Percentiles rank a stretch among this genome's conserved stretches.
These are phyloP conservation scores for Wickerhamiella allomyrinae DNA, from an alignment of 805 yeast species.

Conservation along the genomic window DNA sequence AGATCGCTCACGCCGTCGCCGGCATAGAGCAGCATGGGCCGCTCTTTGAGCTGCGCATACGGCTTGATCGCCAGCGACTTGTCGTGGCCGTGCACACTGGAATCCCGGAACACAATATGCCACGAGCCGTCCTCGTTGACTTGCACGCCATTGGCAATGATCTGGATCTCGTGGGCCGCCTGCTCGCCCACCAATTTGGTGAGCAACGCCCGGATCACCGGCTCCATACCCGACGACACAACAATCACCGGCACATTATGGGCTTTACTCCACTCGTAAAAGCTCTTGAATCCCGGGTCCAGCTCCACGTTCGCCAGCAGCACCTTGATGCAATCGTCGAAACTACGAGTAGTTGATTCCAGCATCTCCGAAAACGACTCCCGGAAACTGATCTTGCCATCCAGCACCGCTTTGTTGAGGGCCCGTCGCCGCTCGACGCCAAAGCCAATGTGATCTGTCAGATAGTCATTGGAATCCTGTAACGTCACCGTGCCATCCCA, in stretches of 20 bases:
- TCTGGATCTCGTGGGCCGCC: constrained; percentile 55
- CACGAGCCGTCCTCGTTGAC: constrained; percentile 45
- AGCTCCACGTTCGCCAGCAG: constrained; percentile 52
- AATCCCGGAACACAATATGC: constrained; percentile 78
- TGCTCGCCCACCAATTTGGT: constrained; percentile 62
- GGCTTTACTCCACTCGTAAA: constrained; percentile 63
- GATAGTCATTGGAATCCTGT: constrained; percentile 85
- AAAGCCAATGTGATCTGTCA: constrained; percentile 81
- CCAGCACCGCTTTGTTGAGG: constrained; percentile 58
- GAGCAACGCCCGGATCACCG: constrained; percentile 70
- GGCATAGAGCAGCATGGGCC: constrained; percentile 72
- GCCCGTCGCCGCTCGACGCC: constrained; percentile 54
- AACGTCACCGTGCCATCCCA: constrained; percentile 97
- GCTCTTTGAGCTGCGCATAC: constrained; percentile 25
- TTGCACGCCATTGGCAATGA: constrained; percentile 66
- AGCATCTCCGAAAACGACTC: constrained; percentile 80
- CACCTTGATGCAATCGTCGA: constrained; percentile 62
- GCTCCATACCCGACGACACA: constrained; percentile 88
- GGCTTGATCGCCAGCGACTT: constrained; percentile 66
- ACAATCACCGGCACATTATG: constrained; percentile 71
- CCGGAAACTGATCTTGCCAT: constrained; percentile 45
- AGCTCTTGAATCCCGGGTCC: constrained; percentile 81
- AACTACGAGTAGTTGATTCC: constrained; percentile 59
- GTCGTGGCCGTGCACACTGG: constrained; percentile 86
- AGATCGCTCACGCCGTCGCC: constrained; percentile 97